Base-by-base conservation (phyloP, 2,329 filamentous ascomycete species). In the Alternaria gaisen region DNA sequence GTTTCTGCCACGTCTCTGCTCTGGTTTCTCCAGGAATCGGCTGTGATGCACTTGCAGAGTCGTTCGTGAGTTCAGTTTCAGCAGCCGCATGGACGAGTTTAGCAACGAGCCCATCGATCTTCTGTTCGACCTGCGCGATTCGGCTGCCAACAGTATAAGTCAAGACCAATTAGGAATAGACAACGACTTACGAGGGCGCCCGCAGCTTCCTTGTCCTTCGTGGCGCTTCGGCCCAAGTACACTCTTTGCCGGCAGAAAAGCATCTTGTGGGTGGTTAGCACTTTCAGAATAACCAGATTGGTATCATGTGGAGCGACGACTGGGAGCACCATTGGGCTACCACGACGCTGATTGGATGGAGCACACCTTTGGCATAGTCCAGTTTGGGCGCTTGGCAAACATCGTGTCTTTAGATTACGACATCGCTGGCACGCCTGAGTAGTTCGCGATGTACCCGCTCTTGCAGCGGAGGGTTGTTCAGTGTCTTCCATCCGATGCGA, bases 51-150 rank as follows among this genome's bases (percentile, higher is more conserved):
- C 24, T 16, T 16, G 47, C 36, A 16, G 53, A 18, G 9, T 38
- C 30, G 12, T 46, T 18, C 8, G 48, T 26, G 9, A 20, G 22
- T 14, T 44, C 53, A 20, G 60, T 47, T 3, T 42, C 58, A 53
- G 26, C 58, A 53, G 40, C 18, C 28, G 70, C 48, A 26, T 67
- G 69, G 9, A 70, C 66, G 48, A 78, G 68, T 28, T 66, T 73
- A 16, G 76, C 72, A 28, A 77, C 71, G 22, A 78, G 67, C 7
- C 75, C 72, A 64, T 78, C 74, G 22, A 78, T 73, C 53, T 76
- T 78, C 36, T 74, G 69, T 52, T 77, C 76, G 2, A 78, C 74
- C 60, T 77, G 75, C 14, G 72, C 69, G 10, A 78, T 78, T 22
- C 76, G 75, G 43, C 75, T 77, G 10, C 5, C 10, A 46, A 18